Conservation (phyloP, 345 rosid genomes). For the Balakata baccata region DNA sequence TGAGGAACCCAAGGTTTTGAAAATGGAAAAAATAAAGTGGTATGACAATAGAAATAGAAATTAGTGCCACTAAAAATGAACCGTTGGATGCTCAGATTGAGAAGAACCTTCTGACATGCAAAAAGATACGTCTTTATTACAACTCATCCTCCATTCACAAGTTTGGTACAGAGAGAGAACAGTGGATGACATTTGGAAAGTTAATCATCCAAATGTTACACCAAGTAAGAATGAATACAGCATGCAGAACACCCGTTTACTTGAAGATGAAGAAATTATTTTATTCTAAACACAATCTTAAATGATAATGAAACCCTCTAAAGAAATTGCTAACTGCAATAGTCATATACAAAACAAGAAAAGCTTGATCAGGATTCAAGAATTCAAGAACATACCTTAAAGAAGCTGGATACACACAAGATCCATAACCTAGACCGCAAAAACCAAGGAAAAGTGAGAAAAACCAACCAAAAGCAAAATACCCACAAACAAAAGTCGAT, state of each 20-base stretch:
- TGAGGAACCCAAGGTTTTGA: conserved; percentile 12
- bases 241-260: not conserved
- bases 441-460: not conserved
- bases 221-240: not conserved
- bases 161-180: not conserved
- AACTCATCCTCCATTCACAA: not conserved
- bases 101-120: conserved; percentile 1
- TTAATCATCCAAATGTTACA: not conserved
- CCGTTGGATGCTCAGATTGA: not conserved
- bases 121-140: not conserved
- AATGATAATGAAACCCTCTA: not conserved
- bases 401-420: conserved; percentile 73
- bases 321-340: not conserved
- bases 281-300: conserved; percentile 2
- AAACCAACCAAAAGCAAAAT: not conserved
- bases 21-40: not conserved
- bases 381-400: conserved; percentile 38
- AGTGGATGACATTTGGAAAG: not conserved
- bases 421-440: conserved; percentile 62
- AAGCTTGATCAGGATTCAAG: not conserved
- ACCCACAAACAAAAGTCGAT: not conserved
- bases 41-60: not conserved
- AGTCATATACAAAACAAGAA: not conserved
- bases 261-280: conserved; percentile 9
- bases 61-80: not conserved